A percentile compares a stretch with the other conserved stretches of the same genome.
These are phyloP conservation scores for Brassica cretica DNA, from an alignment of 345 rosid genomes.

Conservation along the genomic window DNA sequence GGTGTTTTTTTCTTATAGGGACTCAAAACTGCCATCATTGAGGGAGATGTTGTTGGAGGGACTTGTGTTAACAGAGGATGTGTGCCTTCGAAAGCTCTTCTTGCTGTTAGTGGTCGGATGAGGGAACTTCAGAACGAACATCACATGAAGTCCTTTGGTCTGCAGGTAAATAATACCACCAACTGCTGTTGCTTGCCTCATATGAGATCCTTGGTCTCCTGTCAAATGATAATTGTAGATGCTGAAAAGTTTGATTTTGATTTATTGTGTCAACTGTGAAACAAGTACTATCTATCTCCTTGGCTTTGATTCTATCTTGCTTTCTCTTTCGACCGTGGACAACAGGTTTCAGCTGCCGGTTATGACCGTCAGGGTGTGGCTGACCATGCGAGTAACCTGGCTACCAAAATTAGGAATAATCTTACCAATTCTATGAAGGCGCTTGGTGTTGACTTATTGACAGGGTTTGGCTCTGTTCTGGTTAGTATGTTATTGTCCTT, in stretches of 20 bases:
- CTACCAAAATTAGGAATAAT: conserved; percentile 82
- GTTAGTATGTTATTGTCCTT: conserved; percentile 47
- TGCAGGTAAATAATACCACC: conserved; percentile 59
- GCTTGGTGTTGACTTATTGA: conserved; percentile 88
- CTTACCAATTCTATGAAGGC: conserved; percentile 95
- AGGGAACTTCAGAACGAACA: conserved; percentile 94
- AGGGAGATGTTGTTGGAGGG: conserved; percentile 48
- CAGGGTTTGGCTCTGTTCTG: conserved; percentile 79
- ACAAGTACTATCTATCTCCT: background rate
- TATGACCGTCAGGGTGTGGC: conserved; percentile 96
- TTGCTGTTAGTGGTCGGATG: conserved; percentile 97
- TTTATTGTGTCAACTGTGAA: background rate
- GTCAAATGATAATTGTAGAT: background rate
- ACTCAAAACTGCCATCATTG: background rate
- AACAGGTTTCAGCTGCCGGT: conserved; percentile 87
- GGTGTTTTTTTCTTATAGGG: background rate
- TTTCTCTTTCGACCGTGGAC: conserved; percentile 1
- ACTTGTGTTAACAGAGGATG: conserved; percentile 86
- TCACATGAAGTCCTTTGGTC: conserved; percentile 91
- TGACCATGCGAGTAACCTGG: conserved; percentile 92
- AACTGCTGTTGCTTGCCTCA: background rate
- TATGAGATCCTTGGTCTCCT: background rate
- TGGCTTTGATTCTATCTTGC: conserved; percentile 9
- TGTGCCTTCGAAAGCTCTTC: conserved; percentile 97
- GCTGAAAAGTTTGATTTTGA: background rate